Conservation (phyloP, 805 yeast species). For the Kluyveromyces nonfermentans region DNA sequence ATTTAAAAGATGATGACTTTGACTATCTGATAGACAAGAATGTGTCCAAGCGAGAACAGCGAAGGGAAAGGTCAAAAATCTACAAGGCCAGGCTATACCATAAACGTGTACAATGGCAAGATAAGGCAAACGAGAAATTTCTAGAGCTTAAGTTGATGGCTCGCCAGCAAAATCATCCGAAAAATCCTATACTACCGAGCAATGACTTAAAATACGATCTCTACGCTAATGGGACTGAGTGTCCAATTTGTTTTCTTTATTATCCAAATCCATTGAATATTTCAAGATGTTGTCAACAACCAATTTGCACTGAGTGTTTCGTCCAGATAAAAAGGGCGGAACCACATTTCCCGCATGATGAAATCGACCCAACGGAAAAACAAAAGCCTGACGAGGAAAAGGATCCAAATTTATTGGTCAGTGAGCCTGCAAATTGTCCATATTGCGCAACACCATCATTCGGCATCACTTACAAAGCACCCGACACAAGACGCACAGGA, state of each 20-base stretch:
- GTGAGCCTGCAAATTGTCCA: constrained; percentile 88
- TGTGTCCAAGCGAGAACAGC: constrained; percentile 24
- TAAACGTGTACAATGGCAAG: constrained; percentile 42
- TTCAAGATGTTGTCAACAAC: constrained; percentile 85
- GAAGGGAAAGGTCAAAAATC: constrained; percentile 22
- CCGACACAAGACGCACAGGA: constrained; percentile 44
- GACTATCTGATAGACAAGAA: constrained; percentile 24
- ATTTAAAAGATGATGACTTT: constrained; percentile 18
- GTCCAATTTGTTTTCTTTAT: constrained; percentile 89
- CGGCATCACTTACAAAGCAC: constrained; percentile 75
- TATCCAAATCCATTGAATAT: constrained; percentile 71
- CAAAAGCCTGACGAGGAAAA: constrained; percentile 24
- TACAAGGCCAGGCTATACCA: constrained; percentile 27
- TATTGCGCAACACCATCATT: constrained; percentile 84
- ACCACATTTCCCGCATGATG: constrained; percentile 90
- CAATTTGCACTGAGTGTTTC: constrained; percentile 93
- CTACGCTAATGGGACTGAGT: constrained; percentile 65
- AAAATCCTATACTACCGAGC: constrained; percentile 30
- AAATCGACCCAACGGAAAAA: constrained; percentile 27
- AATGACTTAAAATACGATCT: constrained; percentile 43
- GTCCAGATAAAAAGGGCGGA: constrained; percentile 84
- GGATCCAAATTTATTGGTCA: constrained; percentile 56
- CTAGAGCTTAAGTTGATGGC: constrained; percentile 40
- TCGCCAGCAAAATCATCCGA: constrained; percentile 37
- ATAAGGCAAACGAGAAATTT: constrained; percentile 50